Percentiles rank a stretch among this genome's conserved stretches.
Evolutionary conservation across 768 basidiomycete genomes (phyloP).

Genomic region (Lactifluus piperatus): DNA sequence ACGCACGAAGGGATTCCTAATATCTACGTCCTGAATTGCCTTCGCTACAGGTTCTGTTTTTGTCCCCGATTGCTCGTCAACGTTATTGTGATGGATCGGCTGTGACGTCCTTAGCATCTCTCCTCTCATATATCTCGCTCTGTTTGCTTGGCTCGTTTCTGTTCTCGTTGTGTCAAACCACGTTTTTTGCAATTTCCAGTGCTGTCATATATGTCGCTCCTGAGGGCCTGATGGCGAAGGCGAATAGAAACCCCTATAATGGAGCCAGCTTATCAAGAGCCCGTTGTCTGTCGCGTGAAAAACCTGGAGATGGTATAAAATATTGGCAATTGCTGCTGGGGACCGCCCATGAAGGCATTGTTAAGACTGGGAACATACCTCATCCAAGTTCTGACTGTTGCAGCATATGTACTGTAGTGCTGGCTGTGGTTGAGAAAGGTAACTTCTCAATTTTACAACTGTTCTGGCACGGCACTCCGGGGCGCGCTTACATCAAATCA

Average conservation of each 20-base stretch:
- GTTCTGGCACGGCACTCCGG: too few relatives aligned
- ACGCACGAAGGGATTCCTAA: conserved; percentile 33
- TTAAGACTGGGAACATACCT: too few relatives aligned
- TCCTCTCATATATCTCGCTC: not conserved
- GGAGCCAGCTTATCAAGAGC: not conserved
- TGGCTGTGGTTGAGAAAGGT: too few relatives aligned
- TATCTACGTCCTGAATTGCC: conserved; percentile 35
- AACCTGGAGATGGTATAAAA: too few relatives aligned
- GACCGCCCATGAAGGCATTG: too few relatives aligned
- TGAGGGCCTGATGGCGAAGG: not conserved
- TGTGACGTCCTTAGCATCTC: not conserved
- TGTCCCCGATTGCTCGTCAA: not conserved
- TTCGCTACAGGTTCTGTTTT: not conserved
- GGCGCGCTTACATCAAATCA: too few relatives aligned
- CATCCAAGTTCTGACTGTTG: too few relatives aligned
- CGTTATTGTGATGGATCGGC: not conserved
- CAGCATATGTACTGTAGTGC: too few relatives aligned
- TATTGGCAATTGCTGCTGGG: too few relatives aligned
- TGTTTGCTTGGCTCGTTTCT: not conserved
- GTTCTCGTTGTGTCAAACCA: not conserved
- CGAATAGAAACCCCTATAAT: not conserved
- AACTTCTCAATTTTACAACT: too few relatives aligned
- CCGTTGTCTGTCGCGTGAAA: not conserved
- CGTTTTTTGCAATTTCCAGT: not conserved
- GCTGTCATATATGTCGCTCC: not conserved